Evolutionary conservation across 2,329 filamentous ascomycete species (phyloP), one percentile per base, ranked within the genome.

Genomic region (Hypoxylon rubiginosum): DNA sequence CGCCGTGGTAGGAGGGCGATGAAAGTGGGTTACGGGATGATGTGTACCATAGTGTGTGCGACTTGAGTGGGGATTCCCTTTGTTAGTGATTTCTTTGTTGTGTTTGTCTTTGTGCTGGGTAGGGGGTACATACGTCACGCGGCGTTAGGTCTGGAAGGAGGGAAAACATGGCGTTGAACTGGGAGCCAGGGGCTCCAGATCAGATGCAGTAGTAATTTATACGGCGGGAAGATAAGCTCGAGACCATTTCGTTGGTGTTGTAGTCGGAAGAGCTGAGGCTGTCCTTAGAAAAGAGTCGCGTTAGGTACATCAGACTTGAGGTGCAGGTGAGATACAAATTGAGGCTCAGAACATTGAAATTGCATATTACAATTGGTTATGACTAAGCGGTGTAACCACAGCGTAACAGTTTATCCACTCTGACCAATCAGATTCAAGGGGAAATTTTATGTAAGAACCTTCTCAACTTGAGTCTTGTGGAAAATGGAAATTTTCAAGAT

Each of bases 41-140:
- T 34, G 86, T 87, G 77, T 92, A 92, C 91, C 91, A 93, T 64
- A 93, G 85, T 56, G 88, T 86, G 77, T 93, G 89, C 36, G 90
- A 90, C 91, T 93, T 72, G 39, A 49, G 32, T 24, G 2, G 2
- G 6, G n/a, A 43, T 19, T 19, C 10, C 15, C 36, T 58, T 45
- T 43, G 58, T 75, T 67, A 76, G 73, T 54, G 3, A n/a, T 51
- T 67, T 56, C 32, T 19, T 21, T 2, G 26, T 67, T 58, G 62
- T 17, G 57, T 52, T 7, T 49, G n/a, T n/a, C 58, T 19, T 43
- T 17, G 3, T 41, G 19, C 56, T 53, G 30, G 51, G 24, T 39
- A 36, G 57, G 48, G 57, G 58, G 32, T 53, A 77, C 86, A 77
- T 84, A 92, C 91, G 74, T 93, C 90, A 80, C 89, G 88, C 54